These are phyloP conservation scores for Trapa incisa DNA, from an alignment of 345 rosid genomes.

Conservation along the genomic window DNA sequence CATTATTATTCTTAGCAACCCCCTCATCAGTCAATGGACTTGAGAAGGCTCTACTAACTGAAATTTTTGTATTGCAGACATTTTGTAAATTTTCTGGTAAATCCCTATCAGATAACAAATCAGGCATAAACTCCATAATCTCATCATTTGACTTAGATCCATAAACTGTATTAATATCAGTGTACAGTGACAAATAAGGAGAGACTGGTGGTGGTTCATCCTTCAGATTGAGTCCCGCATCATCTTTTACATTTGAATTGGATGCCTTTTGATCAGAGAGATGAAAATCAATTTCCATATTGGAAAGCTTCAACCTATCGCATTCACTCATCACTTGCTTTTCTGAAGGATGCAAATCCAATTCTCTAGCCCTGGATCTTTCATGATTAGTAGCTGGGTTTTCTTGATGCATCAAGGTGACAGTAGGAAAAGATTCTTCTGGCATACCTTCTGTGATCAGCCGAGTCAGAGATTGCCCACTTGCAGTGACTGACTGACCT, in stretches of 20 bases:
- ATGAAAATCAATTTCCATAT: slow-evolving; percentile 12
- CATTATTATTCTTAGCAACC: slow-evolving; percentile 18
- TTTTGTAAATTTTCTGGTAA: slow-evolving; percentile 26
- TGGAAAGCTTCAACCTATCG: background rate
- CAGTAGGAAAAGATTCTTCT: background rate
- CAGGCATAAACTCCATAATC: slow-evolving; percentile 19
- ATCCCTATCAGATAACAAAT: slow-evolving; percentile 23
- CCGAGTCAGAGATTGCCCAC: background rate
- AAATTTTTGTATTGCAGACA: slow-evolving; percentile 8
- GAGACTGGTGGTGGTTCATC: slow-evolving; percentile 19
- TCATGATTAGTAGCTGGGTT: background rate
- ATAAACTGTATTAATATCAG: slow-evolving; percentile 14
- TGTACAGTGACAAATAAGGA: slow-evolving; percentile 17
- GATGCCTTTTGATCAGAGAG: slow-evolving; percentile 12
- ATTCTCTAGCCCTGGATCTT: slow-evolving; percentile 1
- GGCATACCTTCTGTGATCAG: slow-evolving; percentile 3
- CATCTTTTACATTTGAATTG: slow-evolving; percentile 16
- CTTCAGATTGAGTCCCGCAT: slow-evolving; percentile 12
- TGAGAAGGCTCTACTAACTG: slow-evolving; percentile 17
- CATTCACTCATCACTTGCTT: background rate
- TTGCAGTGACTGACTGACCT: background rate
- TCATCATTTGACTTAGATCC: slow-evolving; percentile 25
- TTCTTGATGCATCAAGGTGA: background rate
- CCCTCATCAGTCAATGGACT: slow-evolving; percentile 20
- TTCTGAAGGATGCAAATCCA: slow-evolving; percentile 8